Evolutionary conservation across 768 basidiomycete species (phyloP).

Genomic region (Boletus patriciae): DNA sequence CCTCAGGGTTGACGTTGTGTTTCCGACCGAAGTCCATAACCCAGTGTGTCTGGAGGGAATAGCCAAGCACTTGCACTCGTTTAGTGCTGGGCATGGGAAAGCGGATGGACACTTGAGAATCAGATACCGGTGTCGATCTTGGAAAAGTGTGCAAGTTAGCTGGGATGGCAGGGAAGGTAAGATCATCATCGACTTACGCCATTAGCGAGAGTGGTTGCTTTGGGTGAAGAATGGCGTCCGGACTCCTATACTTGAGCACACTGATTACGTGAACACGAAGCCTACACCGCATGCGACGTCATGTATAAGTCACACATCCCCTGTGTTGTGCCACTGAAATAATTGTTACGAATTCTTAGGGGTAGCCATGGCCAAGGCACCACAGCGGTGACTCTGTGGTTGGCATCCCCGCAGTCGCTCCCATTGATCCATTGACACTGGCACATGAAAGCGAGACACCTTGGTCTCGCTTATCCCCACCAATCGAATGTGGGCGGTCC

Average conservation of each 20-base stretch:
- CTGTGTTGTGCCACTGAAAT: too few species aligned
- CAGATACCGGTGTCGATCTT: background rate
- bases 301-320: too few species aligned
- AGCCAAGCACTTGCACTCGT: background rate
- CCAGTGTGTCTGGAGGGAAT: background rate
- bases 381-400: slow-evolving; percentile 41
- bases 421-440: slow-evolving; percentile 68
- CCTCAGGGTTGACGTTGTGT: background rate
- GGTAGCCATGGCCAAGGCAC: too few species aligned
- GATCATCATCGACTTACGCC: background rate
- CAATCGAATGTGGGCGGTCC: slow-evolving; percentile 12
- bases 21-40: background rate
- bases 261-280: too few species aligned
- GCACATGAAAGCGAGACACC: slow-evolving; percentile 37
- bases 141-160: background rate
- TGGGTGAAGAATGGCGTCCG: too few species aligned
- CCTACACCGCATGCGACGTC: too few species aligned
- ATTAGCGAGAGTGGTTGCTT: background rate
- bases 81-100: background rate
- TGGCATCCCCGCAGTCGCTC: slow-evolving; percentile 51
- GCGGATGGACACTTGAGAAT: background rate
- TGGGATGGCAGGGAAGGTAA: background rate
- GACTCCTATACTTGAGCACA: too few species aligned
- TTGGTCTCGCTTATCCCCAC: slow-evolving; percentile 7
- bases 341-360: too few species aligned